Conservation (phyloP, 2,329 filamentous ascomycete species). For the Colletotrichum incanum region DNA sequence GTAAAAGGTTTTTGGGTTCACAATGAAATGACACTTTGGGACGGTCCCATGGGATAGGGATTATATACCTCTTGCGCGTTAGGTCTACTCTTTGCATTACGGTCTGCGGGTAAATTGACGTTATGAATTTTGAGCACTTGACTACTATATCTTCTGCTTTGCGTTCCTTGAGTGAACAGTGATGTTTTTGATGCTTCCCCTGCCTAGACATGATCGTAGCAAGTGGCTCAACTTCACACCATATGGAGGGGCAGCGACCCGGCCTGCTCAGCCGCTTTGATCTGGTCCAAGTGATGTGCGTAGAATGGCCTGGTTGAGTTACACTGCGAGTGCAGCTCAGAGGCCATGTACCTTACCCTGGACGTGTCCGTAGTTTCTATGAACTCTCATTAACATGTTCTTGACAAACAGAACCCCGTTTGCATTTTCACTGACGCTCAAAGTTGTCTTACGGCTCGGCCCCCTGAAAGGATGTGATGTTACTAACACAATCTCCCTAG, state of each 20-base stretch:
- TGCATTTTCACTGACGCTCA: background rate
- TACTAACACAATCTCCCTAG: background rate
- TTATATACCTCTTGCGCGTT: constrained; percentile 47
- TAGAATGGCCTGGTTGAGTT: too few species aligned
- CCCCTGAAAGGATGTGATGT: background rate
- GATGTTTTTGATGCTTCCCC: background rate
- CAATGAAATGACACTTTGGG: constrained; percentile 40
- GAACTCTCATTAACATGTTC: background rate
- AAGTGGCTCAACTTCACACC: background rate
- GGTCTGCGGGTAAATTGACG: constrained; percentile 41
- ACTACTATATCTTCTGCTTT: background rate
- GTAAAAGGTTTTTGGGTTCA: constrained; percentile 64
- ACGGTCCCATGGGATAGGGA: constrained; percentile 40
- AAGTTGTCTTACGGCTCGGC: background rate
- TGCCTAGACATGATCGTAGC: background rate
- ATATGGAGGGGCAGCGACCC: background rate
- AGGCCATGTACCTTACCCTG: background rate
- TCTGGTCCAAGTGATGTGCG: too few species aligned
- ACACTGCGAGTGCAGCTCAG: too few species aligned
- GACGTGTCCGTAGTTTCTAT: background rate
- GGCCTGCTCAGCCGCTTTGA: too few species aligned
- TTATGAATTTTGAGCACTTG: constrained; percentile 29
- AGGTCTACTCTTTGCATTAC: constrained; percentile 39
- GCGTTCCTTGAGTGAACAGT: background rate
- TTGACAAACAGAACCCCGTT: background rate